Evolutionary conservation across 331 rosid genomes (phyloP).

Genomic region (Arachis monticola): DNA sequence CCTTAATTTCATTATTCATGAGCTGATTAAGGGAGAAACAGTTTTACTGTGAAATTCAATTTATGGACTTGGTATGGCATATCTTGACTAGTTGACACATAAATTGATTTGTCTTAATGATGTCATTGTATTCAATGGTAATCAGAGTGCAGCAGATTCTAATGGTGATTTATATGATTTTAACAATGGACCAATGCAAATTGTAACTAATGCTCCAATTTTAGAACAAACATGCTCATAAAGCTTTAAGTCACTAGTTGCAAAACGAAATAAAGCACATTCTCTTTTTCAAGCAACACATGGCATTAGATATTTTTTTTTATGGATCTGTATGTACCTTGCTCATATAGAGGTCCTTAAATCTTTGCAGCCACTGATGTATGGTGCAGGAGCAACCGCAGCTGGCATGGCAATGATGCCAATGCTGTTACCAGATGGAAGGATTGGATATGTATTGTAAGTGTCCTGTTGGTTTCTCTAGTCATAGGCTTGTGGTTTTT

Average conservation of each 20-base stretch:
- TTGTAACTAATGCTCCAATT: not conserved
- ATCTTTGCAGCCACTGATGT: conserved; percentile 68
- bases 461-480: conserved; percentile 38
- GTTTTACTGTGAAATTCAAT: not conserved
- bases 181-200: not conserved
- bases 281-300: not conserved
- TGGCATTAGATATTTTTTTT: not conserved
- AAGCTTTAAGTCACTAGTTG: conserved; percentile 17
- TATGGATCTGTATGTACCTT: conserved; percentile 1
- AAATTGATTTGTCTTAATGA: not conserved
- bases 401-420: conserved; percentile 78
- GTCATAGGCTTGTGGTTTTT: conserved; percentile 12
- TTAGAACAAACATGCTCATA: not conserved
- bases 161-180: not conserved
- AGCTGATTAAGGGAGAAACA: conserved; percentile 3
- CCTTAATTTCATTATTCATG: conserved; percentile 2
- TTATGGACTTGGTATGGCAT: not conserved
- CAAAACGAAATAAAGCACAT: not conserved
- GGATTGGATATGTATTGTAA: conserved; percentile 73
- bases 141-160: not conserved
- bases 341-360: conserved; percentile 37
- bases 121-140: not conserved
- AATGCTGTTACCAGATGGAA: conserved; percentile 75
- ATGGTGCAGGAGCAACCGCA: conserved; percentile 64
- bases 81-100: conserved; percentile 8